phyloP scores from a whole-genome alignment of 2,329 filamentous ascomycete genomes.

The Septoria linicola region DNA sequence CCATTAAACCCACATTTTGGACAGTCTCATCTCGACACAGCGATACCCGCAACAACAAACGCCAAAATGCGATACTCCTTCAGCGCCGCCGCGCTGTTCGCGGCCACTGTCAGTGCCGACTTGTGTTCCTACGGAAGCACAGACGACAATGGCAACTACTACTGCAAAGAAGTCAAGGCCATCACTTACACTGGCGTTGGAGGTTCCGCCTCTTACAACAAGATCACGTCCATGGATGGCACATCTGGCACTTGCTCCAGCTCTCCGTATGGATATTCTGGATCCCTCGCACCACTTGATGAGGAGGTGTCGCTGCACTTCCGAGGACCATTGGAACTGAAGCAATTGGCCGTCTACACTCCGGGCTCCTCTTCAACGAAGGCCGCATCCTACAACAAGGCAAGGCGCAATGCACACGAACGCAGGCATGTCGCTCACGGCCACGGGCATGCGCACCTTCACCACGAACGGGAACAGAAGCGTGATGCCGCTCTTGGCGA shows the following conservation, averaged over 20 bases:
- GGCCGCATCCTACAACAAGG: constrained; percentile 28
- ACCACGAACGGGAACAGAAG: constrained; percentile 44
- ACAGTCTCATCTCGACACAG: constrained; percentile 13
- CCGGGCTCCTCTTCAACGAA: constrained; percentile 44
- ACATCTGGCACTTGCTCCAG: constrained; percentile 57
- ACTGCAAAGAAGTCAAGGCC: constrained; percentile 63
- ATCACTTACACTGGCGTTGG: constrained; percentile 59
- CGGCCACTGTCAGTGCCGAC: constrained; percentile 32
- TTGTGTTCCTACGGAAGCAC: constrained; percentile 33
- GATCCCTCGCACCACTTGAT: constrained; percentile 65
- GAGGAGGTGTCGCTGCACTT: constrained; percentile 72
- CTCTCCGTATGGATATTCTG: constrained; percentile 54
- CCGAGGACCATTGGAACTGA: constrained; percentile 66
- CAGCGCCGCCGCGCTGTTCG: constrained; percentile 35
- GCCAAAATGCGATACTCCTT: constrained; percentile 36
- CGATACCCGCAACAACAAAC: constrained; percentile 1
- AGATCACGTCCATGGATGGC: constrained; percentile 60
- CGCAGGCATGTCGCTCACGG: constrained; percentile 42
- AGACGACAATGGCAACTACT: constrained; percentile 56
- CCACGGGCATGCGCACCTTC: constrained; percentile 51
- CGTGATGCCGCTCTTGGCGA: constrained; percentile 46
- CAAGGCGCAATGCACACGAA: constrained; percentile 26
- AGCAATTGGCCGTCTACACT: constrained; percentile 68
- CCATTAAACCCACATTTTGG: background rate
- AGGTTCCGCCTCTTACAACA: constrained; percentile 60